Conservation (phyloP, 192 early-diverging fungal species). For the Coemansia sp. region DNA sequence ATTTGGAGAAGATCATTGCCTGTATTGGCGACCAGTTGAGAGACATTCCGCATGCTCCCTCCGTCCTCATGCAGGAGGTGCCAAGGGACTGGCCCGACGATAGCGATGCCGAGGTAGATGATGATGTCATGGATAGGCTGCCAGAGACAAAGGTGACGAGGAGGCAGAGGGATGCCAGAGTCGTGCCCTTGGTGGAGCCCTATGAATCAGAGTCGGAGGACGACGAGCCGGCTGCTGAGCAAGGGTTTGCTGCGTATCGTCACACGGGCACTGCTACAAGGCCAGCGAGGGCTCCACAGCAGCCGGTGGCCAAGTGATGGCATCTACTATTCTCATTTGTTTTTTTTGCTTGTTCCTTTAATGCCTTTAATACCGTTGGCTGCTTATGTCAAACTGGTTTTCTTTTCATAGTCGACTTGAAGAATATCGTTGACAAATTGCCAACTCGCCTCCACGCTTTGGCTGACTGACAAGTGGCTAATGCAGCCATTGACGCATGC, state of each 20-base stretch:
- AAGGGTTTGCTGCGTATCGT: constrained; percentile 19
- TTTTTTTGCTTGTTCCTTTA: neutral
- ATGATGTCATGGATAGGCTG: constrained; percentile 26
- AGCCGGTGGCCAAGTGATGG: neutral
- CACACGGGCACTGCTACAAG: constrained; percentile 44
- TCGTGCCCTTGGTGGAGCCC: constrained; percentile 46
- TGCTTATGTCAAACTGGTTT: neutral
- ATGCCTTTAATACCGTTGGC: neutral
- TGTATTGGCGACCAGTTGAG: constrained; percentile 62
- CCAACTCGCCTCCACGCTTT: neutral
- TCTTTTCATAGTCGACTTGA: neutral
- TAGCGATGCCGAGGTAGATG: constrained; percentile 43
- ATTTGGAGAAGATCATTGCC: constrained; percentile 65
- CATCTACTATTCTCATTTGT: neutral
- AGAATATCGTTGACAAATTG: neutral
- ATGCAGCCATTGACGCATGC: neutral
- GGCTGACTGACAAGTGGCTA: neutral
- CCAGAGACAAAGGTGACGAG: constrained; percentile 31
- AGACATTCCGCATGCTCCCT: constrained; percentile 62
- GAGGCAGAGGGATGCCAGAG: constrained; percentile 35
- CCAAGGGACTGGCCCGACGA: constrained; percentile 48
- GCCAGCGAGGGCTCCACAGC: constrained; percentile 5
- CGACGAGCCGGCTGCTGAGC: constrained; percentile 6
- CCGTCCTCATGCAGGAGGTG: constrained; percentile 47
- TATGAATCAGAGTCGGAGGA: constrained; percentile 48